These are phyloP conservation scores for Ceratocystis harringtonii DNA, from an alignment of 2,329 filamentous ascomycete genomes.

Conservation along the genomic window DNA sequence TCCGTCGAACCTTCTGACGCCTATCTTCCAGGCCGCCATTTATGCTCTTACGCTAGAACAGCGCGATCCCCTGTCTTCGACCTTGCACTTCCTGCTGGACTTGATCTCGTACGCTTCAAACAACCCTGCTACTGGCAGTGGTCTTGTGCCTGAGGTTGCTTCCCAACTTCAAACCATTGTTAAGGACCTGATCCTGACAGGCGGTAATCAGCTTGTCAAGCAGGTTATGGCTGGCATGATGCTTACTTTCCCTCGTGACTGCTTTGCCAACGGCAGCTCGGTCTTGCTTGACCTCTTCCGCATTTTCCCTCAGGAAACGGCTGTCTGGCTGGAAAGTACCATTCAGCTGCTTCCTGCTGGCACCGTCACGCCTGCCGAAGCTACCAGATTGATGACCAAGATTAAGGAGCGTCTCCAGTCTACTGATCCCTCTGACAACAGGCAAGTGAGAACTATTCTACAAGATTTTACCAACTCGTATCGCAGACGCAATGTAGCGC, in stretches of 20 bases:
- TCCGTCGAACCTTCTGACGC: constrained; percentile 59
- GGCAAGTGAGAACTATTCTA: constrained; percentile 69
- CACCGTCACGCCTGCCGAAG: constrained; percentile 65
- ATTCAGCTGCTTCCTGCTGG: constrained; percentile 71
- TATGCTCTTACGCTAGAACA: constrained; percentile 81
- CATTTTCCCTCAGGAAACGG: constrained; percentile 64
- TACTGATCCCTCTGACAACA: constrained; percentile 43
- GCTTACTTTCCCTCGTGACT: constrained; percentile 94
- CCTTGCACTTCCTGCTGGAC: constrained; percentile 84
- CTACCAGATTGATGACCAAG: constrained; percentile 62
- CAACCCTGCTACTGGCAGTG: constrained; percentile 49
- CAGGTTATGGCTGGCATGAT: constrained; percentile 95
- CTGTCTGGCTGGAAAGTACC: constrained; percentile 69
- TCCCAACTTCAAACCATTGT: constrained; percentile 58
- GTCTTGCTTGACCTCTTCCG: constrained; percentile 85
- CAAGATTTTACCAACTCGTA: constrained; percentile 97
- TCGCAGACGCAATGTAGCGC: constrained; percentile 85
- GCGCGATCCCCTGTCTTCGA: constrained; percentile 77
- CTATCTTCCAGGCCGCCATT: constrained; percentile 75
- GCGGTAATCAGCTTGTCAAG: constrained; percentile 69
- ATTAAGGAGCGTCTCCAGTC: constrained; percentile 63
- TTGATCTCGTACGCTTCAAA: constrained; percentile 76
- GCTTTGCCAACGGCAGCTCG: constrained; percentile 85
- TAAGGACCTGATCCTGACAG: constrained; percentile 50
- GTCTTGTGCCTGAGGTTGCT: constrained; percentile 42